A percentile compares a stretch with the other conserved stretches of the same genome.
Conservation (phyloP, 106 monocot species). For the Allium cepa region DNA sequence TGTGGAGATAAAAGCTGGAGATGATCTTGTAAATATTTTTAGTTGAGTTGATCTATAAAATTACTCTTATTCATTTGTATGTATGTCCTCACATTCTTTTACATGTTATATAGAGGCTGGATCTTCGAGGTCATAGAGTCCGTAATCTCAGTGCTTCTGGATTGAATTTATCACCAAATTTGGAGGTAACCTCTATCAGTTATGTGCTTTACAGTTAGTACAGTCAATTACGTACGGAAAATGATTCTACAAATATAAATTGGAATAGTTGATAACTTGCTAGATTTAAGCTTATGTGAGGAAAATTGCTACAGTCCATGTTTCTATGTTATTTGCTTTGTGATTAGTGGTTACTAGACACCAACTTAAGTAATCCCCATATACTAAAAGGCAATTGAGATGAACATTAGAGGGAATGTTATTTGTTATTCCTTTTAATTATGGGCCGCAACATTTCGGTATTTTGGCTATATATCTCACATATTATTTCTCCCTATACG, state of each 20-base stretch:
- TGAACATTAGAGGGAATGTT: background rate
- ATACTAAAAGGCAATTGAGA: background rate
- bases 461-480: background rate
- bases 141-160: slow-evolving; percentile 51
- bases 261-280: too few species aligned
- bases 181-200: slow-evolving; percentile 48
- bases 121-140: slow-evolving; percentile 84
- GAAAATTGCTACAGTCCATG: too few species aligned
- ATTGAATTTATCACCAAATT: slow-evolving; percentile 70
- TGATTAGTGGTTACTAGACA: too few species aligned
- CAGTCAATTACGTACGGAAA: too few species aligned
- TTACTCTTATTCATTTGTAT: background rate
- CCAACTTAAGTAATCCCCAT: too few species aligned
- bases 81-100: slow-evolving; percentile 1
- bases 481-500: background rate
- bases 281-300: too few species aligned
- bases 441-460: background rate
- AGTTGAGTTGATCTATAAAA: background rate
- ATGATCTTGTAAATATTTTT: slow-evolving; percentile 57
- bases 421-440: background rate
- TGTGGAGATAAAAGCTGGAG: slow-evolving; percentile 75
- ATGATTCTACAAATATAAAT: too few species aligned
- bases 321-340: too few species aligned
- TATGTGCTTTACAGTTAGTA: background rate
- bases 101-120: slow-evolving; percentile 59